Conservation (phyloP, 1,284 basidiomycete genomes). For the Farysia itapuensis region DNA sequence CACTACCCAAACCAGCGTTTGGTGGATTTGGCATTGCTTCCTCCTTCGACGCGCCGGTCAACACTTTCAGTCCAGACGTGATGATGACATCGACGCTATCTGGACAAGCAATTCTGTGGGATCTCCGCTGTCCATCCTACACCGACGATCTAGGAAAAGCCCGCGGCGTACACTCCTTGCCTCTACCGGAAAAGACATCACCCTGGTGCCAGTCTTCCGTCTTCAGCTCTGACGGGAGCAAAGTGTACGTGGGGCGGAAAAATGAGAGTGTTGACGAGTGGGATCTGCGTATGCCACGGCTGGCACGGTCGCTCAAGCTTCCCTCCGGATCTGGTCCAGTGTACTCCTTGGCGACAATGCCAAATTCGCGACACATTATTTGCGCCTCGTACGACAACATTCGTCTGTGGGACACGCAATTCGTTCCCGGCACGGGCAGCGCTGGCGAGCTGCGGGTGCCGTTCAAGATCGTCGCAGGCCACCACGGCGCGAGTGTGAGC, state of each 20-base stretch:
- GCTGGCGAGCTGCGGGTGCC: constrained; percentile 63
- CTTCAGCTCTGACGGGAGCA: constrained; percentile 84
- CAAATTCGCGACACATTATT: constrained; percentile 84
- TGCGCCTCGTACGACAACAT: constrained; percentile 92
- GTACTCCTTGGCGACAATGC: constrained; percentile 84
- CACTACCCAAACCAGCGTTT: constrained; percentile 50
- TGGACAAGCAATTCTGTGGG: constrained; percentile 89
- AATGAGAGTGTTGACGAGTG: constrained; percentile 91
- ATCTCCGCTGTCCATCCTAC: constrained; percentile 69
- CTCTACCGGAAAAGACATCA: constrained; percentile 84
- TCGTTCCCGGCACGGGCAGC: constrained; percentile 62
- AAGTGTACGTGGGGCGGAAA: constrained; percentile 86
- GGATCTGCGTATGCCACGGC: constrained; percentile 68
- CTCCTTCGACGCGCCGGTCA: constrained; percentile 52
- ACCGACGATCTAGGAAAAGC: background rate
- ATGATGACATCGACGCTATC: constrained; percentile 88
- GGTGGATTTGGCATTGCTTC: constrained; percentile 44
- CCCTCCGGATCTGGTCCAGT: constrained; percentile 87
- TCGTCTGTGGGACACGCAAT: constrained; percentile 86
- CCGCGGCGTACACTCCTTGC: constrained; percentile 75
- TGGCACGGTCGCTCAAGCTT: constrained; percentile 79
- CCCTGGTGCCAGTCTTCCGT: constrained; percentile 78
- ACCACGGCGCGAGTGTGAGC: constrained; percentile 89
- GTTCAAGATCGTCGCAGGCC: constrained; percentile 94
- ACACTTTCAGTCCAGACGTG: constrained; percentile 74